These are phyloP conservation scores for Biscogniauxia marginata DNA, from an alignment of 2,329 filamentous ascomycete genomes.

Conservation along the genomic window DNA sequence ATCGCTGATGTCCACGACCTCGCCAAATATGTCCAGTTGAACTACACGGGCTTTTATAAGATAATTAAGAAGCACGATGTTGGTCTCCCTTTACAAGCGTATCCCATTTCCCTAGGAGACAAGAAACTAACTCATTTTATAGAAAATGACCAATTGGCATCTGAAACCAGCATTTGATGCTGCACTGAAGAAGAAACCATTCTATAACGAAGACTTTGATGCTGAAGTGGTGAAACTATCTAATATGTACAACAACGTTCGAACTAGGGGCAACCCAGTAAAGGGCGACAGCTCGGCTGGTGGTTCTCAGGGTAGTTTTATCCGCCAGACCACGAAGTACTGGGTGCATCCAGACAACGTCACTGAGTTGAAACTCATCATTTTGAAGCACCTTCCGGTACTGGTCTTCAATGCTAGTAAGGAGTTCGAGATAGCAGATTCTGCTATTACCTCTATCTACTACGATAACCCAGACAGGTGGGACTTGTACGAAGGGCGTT, in stretches of 20 bases:
- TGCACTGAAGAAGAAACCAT: conserved; percentile 90
- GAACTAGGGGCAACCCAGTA: conserved; percentile 87
- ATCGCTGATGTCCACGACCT: conserved; percentile 98
- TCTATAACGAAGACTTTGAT: conserved; percentile 99
- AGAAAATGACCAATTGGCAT: conserved; percentile 95
- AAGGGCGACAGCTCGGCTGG: conserved; percentile 91
- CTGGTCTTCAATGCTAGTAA: conserved; percentile 97
- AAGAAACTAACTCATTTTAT: conserved; percentile 16
- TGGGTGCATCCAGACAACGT: conserved; percentile 99
- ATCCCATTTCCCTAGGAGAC: neutral
- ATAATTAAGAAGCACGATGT: conserved; percentile 99
- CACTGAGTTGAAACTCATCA: conserved; percentile 95
- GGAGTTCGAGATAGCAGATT: conserved; percentile 86
- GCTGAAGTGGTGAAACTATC: conserved; percentile 92
- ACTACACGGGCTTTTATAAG: conserved; percentile 99
- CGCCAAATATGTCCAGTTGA: conserved; percentile 96
- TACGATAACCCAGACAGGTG: conserved; percentile 93
- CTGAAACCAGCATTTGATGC: conserved; percentile 95
- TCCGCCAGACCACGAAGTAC: conserved; percentile 97
- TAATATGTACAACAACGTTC: conserved; percentile 89
- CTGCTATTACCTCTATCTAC: conserved; percentile 97
- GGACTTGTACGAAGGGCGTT: conserved; percentile 88
- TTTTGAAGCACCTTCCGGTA: conserved; percentile 94
- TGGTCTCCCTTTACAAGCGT: conserved; percentile 36
- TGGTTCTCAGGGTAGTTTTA: conserved; percentile 89